Conservation (phyloP, 208 protist species). For the Trypanosoma lewisi region DNA sequence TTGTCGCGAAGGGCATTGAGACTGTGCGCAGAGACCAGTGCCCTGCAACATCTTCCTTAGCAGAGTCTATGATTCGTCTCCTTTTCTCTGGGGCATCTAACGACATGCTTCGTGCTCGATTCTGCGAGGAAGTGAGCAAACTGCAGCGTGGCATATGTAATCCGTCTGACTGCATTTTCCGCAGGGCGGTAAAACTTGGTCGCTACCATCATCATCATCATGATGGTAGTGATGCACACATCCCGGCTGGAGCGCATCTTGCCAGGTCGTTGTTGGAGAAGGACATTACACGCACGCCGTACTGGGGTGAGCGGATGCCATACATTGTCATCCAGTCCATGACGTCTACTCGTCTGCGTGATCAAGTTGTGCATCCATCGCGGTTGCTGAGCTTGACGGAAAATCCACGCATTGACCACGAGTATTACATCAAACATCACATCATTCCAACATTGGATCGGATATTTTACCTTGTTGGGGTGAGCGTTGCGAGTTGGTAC, state of each 20-base stretch:
- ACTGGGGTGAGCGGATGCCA: slow-evolving; percentile 75
- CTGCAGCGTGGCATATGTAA: slow-evolving; percentile 51
- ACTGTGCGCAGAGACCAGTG: slow-evolving; percentile 99
- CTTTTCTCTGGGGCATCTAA: slow-evolving; percentile 51
- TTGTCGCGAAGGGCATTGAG: slow-evolving; percentile 99
- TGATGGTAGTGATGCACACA: slow-evolving; percentile 25
- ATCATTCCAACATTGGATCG: slow-evolving; percentile 78
- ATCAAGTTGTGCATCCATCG: slow-evolving; percentile 62
- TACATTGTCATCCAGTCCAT: slow-evolving; percentile 62
- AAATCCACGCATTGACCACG: slow-evolving; percentile 40
- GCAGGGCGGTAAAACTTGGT: slow-evolving; percentile 71
- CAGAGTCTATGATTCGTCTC: slow-evolving; percentile 34
- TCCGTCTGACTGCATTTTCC: slow-evolving; percentile 69
- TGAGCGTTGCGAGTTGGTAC: slow-evolving; percentile 64
- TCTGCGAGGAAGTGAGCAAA: slow-evolving; percentile 40
- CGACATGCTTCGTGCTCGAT: slow-evolving; percentile 27
- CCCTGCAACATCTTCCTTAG: slow-evolving; percentile 49
- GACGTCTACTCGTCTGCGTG: slow-evolving; percentile 37
- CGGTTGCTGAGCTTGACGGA: slow-evolving; percentile 38
- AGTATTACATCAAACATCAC: slow-evolving; percentile 81
- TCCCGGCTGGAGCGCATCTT: slow-evolving; percentile 65
- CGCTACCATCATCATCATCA: too few species aligned
- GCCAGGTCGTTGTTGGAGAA: slow-evolving; percentile 57
- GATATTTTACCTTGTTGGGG: slow-evolving; percentile 72
- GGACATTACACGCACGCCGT: slow-evolving; percentile 54